Evolutionary conservation across 2,329 filamentous ascomycete species (phyloP), one percentile per base, ranked within the genome.

Genomic region (Dactylellina cionopaga): DNA sequence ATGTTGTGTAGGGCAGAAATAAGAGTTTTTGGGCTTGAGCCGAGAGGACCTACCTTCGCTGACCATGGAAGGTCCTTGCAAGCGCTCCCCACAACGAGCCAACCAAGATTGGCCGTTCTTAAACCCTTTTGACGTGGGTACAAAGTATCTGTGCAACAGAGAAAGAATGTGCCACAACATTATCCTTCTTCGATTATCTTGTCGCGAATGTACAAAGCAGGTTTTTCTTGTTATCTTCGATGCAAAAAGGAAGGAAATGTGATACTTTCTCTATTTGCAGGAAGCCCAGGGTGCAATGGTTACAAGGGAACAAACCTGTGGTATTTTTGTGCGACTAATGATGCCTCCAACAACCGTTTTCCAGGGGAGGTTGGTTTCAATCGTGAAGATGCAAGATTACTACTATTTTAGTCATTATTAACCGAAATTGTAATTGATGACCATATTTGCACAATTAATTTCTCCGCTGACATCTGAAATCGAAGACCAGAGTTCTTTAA

Each of bases 91-190:
- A 5, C 3, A 6, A n/a, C 58, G 37, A 55, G 27, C 56, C 56
- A 47, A 56, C 56, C 56, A 69, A 44, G 24, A 37, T 15, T 43
- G 19, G 15, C 47, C 47, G 10, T 60, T 69, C 35, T 22, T 9
- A 62, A 62, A 41, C 27, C 47, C 17, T 62, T 69, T 37, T 19
- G 47, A 51, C 62, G 64, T 69, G 64, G 64, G 64, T 69, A 69
- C 64, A 69, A 27, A 62, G 39, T 41, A 24, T 46, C 65, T 63
- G 65, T 71, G 54, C 66, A 33, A 71, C 66, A 58, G 44, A 22
- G 33, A 58, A 33, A n/a, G 27, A 33, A 56, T 71, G 66, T 71
- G 41, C 52, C 66, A 71, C 66, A 71, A 71, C 55, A 33, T 69
- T 55, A 68, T 54, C 44, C 63, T 39, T 63, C 58, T 29, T 51